A percentile compares a stretch with the other conserved stretches of the same genome.
Evolutionary conservation across 108 stramenopile genomes (phyloP).

Genomic region (Nitzschia sp.): DNA sequence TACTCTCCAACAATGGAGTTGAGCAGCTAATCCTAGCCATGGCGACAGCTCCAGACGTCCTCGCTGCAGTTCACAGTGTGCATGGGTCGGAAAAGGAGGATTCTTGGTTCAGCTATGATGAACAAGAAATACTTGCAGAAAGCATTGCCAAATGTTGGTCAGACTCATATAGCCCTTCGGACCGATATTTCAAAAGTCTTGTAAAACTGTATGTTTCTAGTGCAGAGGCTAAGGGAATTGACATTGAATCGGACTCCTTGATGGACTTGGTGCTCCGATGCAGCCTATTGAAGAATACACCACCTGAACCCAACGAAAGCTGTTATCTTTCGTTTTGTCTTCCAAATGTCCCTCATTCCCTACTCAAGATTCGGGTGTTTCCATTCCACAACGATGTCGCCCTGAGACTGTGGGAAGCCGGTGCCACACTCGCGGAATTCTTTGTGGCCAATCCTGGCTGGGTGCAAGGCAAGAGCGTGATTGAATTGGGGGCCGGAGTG

Average conservation of each 20-base stretch:
- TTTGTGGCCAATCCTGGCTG: conserved; percentile 34
- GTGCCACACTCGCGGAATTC: conserved; percentile 62
- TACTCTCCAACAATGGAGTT: too few species aligned
- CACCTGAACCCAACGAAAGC: conserved; percentile 37
- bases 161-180: conserved; percentile 36
- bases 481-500: conserved; percentile 72
- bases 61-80: background rate
- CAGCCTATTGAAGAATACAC: conserved; percentile 13
- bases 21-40: conserved; percentile 22
- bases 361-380: conserved; percentile 47
- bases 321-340: conserved; percentile 47
- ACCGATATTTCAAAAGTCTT: conserved; percentile 43
- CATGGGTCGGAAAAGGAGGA: background rate
- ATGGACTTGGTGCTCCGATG: conserved; percentile 33
- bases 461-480: conserved; percentile 30
- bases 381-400: conserved; percentile 79
- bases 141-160: conserved; percentile 23
- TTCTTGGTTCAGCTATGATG: background rate
- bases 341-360: conserved; percentile 10
- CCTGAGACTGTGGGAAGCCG: conserved; percentile 74
- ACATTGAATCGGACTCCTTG: conserved; percentile 35
- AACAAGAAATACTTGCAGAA: conserved; percentile 34
- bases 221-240: conserved; percentile 25
- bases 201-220: conserved; percentile 33
- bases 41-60: conserved; percentile 14